Base-by-base conservation (phyloP, 2,329 filamentous ascomycete species). In the Chaetothyriales sp. region DNA sequence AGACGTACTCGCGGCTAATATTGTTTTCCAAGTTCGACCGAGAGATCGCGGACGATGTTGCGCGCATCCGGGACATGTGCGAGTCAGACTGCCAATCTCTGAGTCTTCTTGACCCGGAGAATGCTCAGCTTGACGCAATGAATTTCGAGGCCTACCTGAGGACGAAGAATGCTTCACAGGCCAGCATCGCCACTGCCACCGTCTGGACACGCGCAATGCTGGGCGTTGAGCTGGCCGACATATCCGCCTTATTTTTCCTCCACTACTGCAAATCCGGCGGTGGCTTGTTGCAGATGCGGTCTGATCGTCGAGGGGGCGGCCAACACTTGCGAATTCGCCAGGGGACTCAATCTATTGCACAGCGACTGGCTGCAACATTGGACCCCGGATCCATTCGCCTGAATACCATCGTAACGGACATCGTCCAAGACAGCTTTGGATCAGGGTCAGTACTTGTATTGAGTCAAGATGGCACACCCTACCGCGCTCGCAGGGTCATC, bases 211-310 rank as follows among this genome's bases (percentile, higher is more conserved):
- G 71, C 0, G 74, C 70, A 1, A 73, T 75, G 69, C 62, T 77
- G 1, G 76, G 76, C 1, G 61, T 70, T 1, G 72, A 77, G 32
- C 68, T 75, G 0, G 52, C 50, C 1, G 73, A 78, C 10, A 58
- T 77, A 3, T 73, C 69, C 5, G 75, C 76, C 0, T 59, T 75
- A 1, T 79, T 65, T 58, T 77, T 80, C 56, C 64, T 80, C 19
- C 67, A 76, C 57, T 78, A 80, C 63, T 74, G 72, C 66, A 73
- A 71, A 55, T 69, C 67, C 9, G 73, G 73, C 2, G 70, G 70
- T 3, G 77, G 78, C 0, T 63, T 79, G 2, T 52, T 74, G 51
- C 64, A 70, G 44, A 75, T 79, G 69, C 66, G 73, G 0, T 76
- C 74, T 1, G 76, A 79, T 56, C 59, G 65, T 19, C 72, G 74